Evolutionary conservation across 495 filamentous ascomycete species (phyloP).

Genomic region (Niebla homalea): DNA sequence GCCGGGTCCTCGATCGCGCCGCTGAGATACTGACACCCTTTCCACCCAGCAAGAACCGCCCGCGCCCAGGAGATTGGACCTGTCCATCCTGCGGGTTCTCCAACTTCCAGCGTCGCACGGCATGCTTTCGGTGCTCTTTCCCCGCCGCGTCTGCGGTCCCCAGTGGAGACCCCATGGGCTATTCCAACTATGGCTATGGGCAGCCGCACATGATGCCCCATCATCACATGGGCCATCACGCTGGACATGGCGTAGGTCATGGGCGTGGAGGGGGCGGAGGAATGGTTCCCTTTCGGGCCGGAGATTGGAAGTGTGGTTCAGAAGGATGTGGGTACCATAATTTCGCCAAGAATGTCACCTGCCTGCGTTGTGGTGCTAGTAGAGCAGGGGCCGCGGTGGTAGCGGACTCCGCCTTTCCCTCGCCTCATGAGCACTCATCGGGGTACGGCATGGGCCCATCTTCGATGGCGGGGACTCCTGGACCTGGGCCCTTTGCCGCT

Average conservation of each 20-base stretch:
- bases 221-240: slow-evolving; percentile 67
- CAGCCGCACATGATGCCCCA: slow-evolving; percentile 69
- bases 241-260: slow-evolving; percentile 60
- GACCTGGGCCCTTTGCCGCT: slow-evolving; percentile 66
- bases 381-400: slow-evolving; percentile 87
- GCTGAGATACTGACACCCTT: slow-evolving; percentile 92
- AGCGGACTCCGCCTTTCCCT: slow-evolving; percentile 83
- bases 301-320: slow-evolving; percentile 97
- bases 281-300: slow-evolving; percentile 91
- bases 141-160: slow-evolving; percentile 74
- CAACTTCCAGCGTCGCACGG: slow-evolving; percentile 93
- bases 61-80: slow-evolving; percentile 94
- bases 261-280: slow-evolving; percentile 61
- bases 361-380: slow-evolving; percentile 88
- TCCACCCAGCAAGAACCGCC: slow-evolving; percentile 95
- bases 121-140: slow-evolving; percentile 97
- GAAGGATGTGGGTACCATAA: slow-evolving; percentile 99
- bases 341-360: slow-evolving; percentile 98
- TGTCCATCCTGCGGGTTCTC: slow-evolving; percentile 77
- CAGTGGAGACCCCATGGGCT: slow-evolving; percentile 56
- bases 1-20: slow-evolving; percentile 85
- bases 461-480: slow-evolving; percentile 75
- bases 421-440: slow-evolving; percentile 74
- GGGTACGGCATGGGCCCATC: slow-evolving; percentile 63
- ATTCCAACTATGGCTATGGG: slow-evolving; percentile 59